These are phyloP conservation scores for Erysimum cheiranthoides DNA, from an alignment of 345 rosid species.

Conservation along the genomic window DNA sequence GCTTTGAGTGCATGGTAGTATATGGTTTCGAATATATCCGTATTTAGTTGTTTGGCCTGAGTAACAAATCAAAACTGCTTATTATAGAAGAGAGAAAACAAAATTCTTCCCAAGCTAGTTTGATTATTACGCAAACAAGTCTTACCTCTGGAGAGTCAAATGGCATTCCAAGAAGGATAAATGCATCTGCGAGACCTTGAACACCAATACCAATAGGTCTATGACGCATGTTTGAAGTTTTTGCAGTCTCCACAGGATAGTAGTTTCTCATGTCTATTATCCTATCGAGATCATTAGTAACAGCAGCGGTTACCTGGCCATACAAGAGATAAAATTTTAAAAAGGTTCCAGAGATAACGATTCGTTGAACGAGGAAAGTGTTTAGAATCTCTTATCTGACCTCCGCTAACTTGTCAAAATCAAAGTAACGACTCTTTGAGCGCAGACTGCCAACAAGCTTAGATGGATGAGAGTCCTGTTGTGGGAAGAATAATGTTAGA, in stretches of 20 bases:
- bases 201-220: no score
- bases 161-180: no score
- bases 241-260: constrained; percentile 51
- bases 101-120: neutral
- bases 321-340: neutral
- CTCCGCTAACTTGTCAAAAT: constrained; percentile 83
- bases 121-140: constrained; percentile 2
- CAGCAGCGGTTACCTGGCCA: constrained; percentile 58
- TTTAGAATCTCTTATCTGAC: constrained; percentile 41
- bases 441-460: constrained; percentile 75
- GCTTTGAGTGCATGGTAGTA: constrained; percentile 72
- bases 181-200: no score
- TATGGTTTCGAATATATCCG: constrained; percentile 74
- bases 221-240: no score
- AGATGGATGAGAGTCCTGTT: constrained; percentile 69
- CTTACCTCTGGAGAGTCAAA: constrained; percentile 62
- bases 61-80: constrained; percentile 1
- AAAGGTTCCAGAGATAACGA: neutral
- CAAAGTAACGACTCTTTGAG: constrained; percentile 65
- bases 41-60: constrained; percentile 77
- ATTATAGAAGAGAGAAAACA: constrained; percentile 14
- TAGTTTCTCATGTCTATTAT: constrained; percentile 66
- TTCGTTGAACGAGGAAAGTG: neutral
- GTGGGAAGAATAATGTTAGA: constrained; percentile 15
- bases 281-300: constrained; percentile 68